Percentiles rank a stretch among this genome's conserved stretches.
Conservation (phyloP, 192 early-diverging fungal species). For the Linnemannia zychae region DNA sequence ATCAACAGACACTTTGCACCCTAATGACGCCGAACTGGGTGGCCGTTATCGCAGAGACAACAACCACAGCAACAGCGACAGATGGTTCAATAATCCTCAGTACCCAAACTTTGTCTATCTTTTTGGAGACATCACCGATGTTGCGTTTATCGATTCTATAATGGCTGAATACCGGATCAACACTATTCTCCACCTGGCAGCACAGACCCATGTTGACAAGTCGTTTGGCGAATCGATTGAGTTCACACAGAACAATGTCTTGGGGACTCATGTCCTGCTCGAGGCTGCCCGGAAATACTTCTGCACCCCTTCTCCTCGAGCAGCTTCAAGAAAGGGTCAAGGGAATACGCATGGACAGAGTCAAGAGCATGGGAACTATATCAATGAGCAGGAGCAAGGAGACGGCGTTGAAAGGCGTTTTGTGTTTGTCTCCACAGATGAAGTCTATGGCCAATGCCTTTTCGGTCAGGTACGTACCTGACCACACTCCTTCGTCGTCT, state of each 20-base stretch:
- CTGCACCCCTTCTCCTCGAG: background rate
- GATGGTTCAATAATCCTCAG: background rate
- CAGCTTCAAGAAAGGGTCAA: background rate
- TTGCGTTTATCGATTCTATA: slow-evolving; percentile 72
- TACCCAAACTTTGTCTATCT: slow-evolving; percentile 31
- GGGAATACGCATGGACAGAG: background rate
- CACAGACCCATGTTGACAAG: slow-evolving; percentile 88
- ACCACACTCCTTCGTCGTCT: background rate
- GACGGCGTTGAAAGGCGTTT: slow-evolving; percentile 65
- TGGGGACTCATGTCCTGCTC: slow-evolving; percentile 86
- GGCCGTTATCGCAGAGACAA: background rate
- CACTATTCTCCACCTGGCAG: slow-evolving; percentile 83
- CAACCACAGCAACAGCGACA: background rate
- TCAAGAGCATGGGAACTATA: background rate
- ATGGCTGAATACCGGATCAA: slow-evolving; percentile 78
- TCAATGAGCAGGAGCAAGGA: background rate
- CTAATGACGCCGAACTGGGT: background rate
- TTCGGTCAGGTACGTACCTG: slow-evolving; percentile 54
- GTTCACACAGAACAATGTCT: slow-evolving; percentile 83
- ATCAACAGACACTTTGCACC: background rate
- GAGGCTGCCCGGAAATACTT: slow-evolving; percentile 69
- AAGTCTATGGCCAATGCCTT: slow-evolving; percentile 83
- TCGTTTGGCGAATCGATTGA: slow-evolving; percentile 88
- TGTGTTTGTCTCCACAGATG: slow-evolving; percentile 86
- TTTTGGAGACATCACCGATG: slow-evolving; percentile 76